Evolutionary conservation across 2,329 filamentous ascomycete genomes (phyloP).

Genomic region (Elsinoe australis): DNA sequence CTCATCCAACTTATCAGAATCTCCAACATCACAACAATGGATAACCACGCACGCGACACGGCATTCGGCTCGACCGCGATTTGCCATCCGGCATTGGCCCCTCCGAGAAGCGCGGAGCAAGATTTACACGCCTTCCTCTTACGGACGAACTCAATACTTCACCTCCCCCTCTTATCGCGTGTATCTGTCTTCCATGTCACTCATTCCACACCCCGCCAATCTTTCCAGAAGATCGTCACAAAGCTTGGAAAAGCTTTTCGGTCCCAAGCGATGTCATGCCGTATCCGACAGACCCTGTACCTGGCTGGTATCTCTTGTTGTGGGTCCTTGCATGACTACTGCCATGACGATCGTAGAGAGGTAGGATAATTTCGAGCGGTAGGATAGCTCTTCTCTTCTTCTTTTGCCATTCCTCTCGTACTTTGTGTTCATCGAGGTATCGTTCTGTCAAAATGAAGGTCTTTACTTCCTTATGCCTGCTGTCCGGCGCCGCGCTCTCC

Average conservation of each 20-base stretch:
- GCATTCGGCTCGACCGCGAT: no score
- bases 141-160: background rate
- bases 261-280: background rate
- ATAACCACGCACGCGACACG: no score
- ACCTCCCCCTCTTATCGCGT: no score
- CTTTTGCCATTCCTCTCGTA: background rate
- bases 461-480: constrained; percentile 12
- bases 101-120: no score
- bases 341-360: no score
- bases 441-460: constrained; percentile 4
- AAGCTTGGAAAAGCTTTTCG: constrained; percentile 1
- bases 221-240: background rate
- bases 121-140: constrained; percentile 9
- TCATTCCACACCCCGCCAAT: no score
- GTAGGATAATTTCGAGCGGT: no score
- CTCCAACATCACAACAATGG: no score
- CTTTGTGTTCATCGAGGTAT: background rate
- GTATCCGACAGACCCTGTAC: background rate
- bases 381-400: constrained; percentile 37
- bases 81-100: background rate
- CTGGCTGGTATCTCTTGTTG: background rate
- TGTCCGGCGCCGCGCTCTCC: constrained; percentile 11
- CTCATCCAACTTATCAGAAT: no score
- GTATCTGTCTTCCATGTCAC: no score
- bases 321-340: background rate